Base-by-base conservation (phyloP, 192 early-diverging fungal species). In the Umbelopsis ramanniana region DNA sequence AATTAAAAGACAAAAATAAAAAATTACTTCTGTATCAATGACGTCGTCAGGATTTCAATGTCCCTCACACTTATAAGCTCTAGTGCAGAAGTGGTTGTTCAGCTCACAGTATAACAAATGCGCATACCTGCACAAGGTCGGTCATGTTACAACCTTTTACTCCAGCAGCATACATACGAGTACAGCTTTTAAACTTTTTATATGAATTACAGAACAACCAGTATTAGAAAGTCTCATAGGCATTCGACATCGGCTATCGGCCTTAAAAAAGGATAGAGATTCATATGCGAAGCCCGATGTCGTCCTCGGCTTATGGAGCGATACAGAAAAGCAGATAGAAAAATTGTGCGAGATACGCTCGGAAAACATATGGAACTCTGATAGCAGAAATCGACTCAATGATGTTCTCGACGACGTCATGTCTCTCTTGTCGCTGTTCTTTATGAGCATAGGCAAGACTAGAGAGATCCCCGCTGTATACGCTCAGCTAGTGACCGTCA, bases 391-490 rank as follows among this genome's bases (percentile, higher is more conserved):
- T 76, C 76, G 88, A 52, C 80, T 91, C 23, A 90, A 93, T 72
- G 87, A 84, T 50, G 86, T 92, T 35, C 79, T 93, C 15, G 92
- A 93, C 57, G 92, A 93, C 48, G 87, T 90, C 63, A 90, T 90
- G 84, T 86, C 90, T 37, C 81, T 93, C 43, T 86, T 93, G 37
- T 93, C 92, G 29, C 75, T 93, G 55, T 93, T 91, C 72, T 93
- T 90, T 73, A 83, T 93, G 82, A 88, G 87, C 23, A 74, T 92
- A 53, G 92, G 92, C 43, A 92, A 90, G 71, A 92, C 88, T 74
- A 86, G 87, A 66, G 92, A 93, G 74, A 86, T 89, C 67, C 90
- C 92, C 8, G 92, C 92, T 14, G 88, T 88, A 1, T 92, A 93
- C 76, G 92, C 88, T 0, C 92, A 93, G 68, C 80, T 93, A 52